Conservation (phyloP, 371 early-diverging fungal species). For the Globomyces sp. region DNA sequence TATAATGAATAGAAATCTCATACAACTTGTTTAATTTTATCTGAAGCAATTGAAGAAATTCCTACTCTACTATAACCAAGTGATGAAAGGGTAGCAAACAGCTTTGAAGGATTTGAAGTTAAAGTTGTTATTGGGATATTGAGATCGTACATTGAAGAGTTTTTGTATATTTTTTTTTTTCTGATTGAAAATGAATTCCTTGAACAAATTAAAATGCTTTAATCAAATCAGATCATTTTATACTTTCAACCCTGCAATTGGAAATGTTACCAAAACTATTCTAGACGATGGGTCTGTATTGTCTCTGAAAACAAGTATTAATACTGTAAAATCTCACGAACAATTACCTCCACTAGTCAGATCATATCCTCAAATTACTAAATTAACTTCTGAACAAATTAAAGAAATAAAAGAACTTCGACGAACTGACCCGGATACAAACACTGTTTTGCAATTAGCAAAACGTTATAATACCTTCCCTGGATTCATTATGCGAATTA, state of each 20-base stretch:
- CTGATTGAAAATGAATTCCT: background rate
- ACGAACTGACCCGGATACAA: slow-evolving; percentile 38
- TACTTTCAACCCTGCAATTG: slow-evolving; percentile 20
- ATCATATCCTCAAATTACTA: slow-evolving; percentile 23
- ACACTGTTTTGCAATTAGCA: slow-evolving; percentile 42
- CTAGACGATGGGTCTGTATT: slow-evolving; percentile 46
- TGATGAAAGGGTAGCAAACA: too few species aligned
- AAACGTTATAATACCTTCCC: slow-evolving; percentile 37
- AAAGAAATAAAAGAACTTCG: slow-evolving; percentile 31
- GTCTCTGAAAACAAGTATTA: slow-evolving; percentile 19
- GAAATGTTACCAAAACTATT: slow-evolving; percentile 36
- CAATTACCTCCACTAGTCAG: slow-evolving; percentile 37
- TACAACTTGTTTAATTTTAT: too few species aligned
- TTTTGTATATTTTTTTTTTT: background rate
- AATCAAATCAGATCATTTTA: background rate
- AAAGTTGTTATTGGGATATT: too few species aligned
- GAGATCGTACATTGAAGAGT: background rate
- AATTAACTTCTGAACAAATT: slow-evolving; percentile 33
- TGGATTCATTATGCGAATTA: slow-evolving; percentile 30
- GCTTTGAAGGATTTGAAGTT: too few species aligned
- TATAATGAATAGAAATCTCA: too few species aligned
- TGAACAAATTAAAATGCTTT: background rate
- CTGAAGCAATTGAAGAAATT: too few species aligned
- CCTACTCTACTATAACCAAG: too few species aligned
- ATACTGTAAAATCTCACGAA: background rate